Evolutionary conservation across 805 yeast species (phyloP), one percentile per base, ranked within the genome.

Genomic region (Candida loeiensis): DNA sequence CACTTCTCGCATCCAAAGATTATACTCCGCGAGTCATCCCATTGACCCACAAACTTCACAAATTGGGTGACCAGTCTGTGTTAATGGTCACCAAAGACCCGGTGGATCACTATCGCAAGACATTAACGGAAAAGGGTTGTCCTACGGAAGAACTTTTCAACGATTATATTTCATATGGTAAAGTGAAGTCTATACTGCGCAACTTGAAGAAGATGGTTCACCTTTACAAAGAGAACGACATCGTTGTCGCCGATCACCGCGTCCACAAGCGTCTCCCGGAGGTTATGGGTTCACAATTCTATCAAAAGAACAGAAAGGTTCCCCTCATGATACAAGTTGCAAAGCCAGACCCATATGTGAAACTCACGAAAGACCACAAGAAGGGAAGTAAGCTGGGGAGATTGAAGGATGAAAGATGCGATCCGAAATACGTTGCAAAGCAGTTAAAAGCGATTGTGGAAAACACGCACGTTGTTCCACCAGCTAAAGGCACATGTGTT

Each of bases 51-150:
- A 71, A 75, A 46, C 56, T 83, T 41, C 73, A 71, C 38, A 69
- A 67, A 41, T 55, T 77, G 2, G 71, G 71, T 15, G 73, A 74
- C 15, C 64, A 73, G 36, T 64, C 77, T 16, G 71, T 84, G 4
- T 55, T 85, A 3, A 64, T 87, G 14, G 71, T 87, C 11, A 82
- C 91, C 6, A 85, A 82, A 47, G 93, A 86, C 53, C 90, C 91
- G 1, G 75, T 82, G 4, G 65, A 74, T 4, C 66, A 70, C 5
- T 85, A 78, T 50, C 66, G 79, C 25, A 66, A 65, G 8, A 67
- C 71, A 4, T 55, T 85, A 4, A 64, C 69, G 5, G 63, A 61
- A 20, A 71, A 72, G 42, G 77, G 69, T 13, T 65, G 78, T 1
- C 69, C 74, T 1, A 80, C 89, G 0, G 77, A 79, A 39, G 85